These are phyloP conservation scores for Phenoliferia sp. DNA, from an alignment of 1,284 basidiomycete genomes.

Conservation along the genomic window DNA sequence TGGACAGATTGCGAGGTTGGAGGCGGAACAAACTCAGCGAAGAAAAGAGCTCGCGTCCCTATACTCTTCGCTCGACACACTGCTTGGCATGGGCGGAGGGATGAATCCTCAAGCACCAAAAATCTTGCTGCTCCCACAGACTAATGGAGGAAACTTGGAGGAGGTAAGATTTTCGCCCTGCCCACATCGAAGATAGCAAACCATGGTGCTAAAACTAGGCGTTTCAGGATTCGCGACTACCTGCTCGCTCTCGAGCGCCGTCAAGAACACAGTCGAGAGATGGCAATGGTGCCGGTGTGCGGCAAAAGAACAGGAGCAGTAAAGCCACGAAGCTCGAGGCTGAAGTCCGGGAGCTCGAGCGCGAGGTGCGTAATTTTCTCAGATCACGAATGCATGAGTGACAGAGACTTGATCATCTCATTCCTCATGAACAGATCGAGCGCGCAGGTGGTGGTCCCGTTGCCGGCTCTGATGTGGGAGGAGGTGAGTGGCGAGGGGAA, in stretches of 20 bases:
- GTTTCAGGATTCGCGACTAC: too few species aligned
- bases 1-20: slow-evolving; percentile 1
- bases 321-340: slow-evolving; percentile 12
- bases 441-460: too few species aligned
- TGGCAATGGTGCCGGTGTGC: not conserved
- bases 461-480: too few species aligned
- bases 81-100: not conserved
- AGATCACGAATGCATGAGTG: too few species aligned
- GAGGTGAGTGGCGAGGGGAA: not conserved
- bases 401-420: not conserved
- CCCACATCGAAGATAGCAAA: not conserved
- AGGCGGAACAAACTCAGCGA: not conserved
- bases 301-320: not conserved
- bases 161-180: not conserved
- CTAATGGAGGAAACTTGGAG: not conserved
- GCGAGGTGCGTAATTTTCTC: slow-evolving; percentile 7
- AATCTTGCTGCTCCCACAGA: not conserved
- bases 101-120: not conserved
- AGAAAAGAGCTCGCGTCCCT: not conserved
- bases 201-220: not conserved
- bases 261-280: not conserved
- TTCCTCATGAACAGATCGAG: not conserved
- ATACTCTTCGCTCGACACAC: slow-evolving; percentile 8
- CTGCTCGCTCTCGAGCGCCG: slow-evolving; percentile 1
- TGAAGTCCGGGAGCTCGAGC: slow-evolving; percentile 21